Conservation (phyloP, 1,139 yeast genomes). For the Scheffersomyces insectosa region DNA sequence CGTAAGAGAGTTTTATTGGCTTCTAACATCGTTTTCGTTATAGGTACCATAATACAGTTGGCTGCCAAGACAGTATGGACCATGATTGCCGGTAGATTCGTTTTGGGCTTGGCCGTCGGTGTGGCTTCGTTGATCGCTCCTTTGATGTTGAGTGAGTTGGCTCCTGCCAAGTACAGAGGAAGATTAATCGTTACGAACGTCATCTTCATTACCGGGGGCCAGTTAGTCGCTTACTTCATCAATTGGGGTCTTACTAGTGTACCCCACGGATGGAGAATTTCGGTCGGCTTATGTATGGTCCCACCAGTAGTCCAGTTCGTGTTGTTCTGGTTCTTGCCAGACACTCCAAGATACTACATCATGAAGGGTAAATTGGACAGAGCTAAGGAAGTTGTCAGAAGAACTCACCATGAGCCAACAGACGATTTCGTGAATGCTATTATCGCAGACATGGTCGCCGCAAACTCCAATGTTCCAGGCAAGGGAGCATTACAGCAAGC, state of each 20-base stretch:
- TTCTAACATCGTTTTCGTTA: constrained; percentile 74
- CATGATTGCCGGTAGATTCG: constrained; percentile 85
- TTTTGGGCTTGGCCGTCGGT: constrained; percentile 93
- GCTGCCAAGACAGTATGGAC: constrained; percentile 82
- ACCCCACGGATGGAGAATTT: constrained; percentile 86
- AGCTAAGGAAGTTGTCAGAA: constrained; percentile 66
- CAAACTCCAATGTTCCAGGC: constrained; percentile 69
- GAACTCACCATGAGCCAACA: constrained; percentile 57
- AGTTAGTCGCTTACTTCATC: constrained; percentile 84
- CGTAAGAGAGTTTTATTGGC: constrained; percentile 78
- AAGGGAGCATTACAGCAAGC: constrained; percentile 51
- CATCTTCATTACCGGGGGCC: constrained; percentile 85
- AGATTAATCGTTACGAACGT: constrained; percentile 71
- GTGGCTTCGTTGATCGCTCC: constrained; percentile 91
- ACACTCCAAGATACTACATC: constrained; percentile 88
- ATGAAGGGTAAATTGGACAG: constrained; percentile 62
- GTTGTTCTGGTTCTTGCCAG: constrained; percentile 85
- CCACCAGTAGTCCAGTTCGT: constrained; percentile 81
- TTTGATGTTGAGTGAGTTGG: constrained; percentile 84
- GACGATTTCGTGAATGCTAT: constrained; percentile 58
- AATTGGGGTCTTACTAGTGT: constrained; percentile 85
- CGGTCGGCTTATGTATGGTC: constrained; percentile 85
- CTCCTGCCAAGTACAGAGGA: constrained; percentile 91
- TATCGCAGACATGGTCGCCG: constrained; percentile 55
- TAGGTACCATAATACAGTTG: constrained; percentile 83